Base-by-base conservation (phyloP, 2,329 filamentous ascomycete genomes). In the Dryadomyces sulphureus region DNA sequence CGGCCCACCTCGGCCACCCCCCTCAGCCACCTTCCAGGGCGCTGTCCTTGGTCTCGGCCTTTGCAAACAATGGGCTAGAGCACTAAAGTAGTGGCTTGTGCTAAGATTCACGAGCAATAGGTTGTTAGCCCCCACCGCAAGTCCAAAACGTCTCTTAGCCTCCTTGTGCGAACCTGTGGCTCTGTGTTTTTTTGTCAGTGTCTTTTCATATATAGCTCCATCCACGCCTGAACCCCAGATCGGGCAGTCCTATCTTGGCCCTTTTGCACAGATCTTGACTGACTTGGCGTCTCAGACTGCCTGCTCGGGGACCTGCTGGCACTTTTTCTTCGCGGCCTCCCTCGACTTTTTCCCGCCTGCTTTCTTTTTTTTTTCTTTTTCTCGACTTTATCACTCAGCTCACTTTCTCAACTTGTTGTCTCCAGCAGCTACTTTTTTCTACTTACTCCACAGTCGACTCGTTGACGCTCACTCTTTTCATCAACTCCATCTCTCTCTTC, bases 141-240 rank as follows among this genome's bases (percentile, higher is more conserved):
- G 27, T 32, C 17, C 27, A n/a, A 21, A 42, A 38, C 32, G 32
- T 43, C 35, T 17, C 27, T 24, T 43, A 34, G 42, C 14, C 27
- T 32, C 27, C 27, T 27, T 6, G 25, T 27, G 6, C 25, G 11
- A 32, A 14, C 32, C 17, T 43, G 9, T 21, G 19, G 9, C n/a
- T n/a, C n/a, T n/a, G n/a, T 22, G n/a, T 34, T 38, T 14, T 38
- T 21, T 7, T 21, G 12, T 35, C 35, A 34, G 22, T 38, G 21
- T 38, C 24, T 27, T 19, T 19, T 43, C 41, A 43, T 43, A 35
- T 43, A 43, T 43, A 43, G 32, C 30, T 32, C 41, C 41, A 34
- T 42, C 41, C 41, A 25, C 32, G 21, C 41, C 41, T 43, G 36
- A 36, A 35, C 30, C 41, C 20, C 22, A 24, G 25, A 34, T 36